Percentiles rank a stretch among this genome's conserved stretches.
These are phyloP conservation scores for Linnemannia zychae DNA, from an alignment of 192 early-diverging fungal species.

Conservation along the genomic window DNA sequence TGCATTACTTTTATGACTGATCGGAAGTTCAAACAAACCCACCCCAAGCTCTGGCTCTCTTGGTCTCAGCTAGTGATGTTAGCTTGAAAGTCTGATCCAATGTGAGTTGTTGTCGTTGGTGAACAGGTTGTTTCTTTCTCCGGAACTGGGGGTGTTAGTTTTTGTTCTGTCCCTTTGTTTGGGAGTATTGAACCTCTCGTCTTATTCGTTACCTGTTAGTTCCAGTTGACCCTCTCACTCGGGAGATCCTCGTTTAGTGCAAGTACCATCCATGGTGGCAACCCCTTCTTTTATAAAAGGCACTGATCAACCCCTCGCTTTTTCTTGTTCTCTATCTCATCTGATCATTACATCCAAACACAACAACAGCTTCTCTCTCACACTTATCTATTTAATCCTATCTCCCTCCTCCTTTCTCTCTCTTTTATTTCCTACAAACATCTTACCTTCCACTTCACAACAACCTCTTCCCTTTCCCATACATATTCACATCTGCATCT, in stretches of 20 bases:
- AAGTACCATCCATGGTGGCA: background rate
- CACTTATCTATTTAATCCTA: background rate
- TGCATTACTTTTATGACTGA: no score
- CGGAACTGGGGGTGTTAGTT: background rate
- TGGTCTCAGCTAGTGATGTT: background rate
- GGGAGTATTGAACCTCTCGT: no score
- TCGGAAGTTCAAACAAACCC: background rate
- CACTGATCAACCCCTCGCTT: background rate
- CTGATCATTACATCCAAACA: conserved; percentile 1
- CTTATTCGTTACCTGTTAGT: no score
- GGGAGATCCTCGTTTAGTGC: background rate
- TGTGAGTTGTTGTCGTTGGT: background rate
- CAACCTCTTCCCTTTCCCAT: background rate
- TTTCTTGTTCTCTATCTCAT: background rate
- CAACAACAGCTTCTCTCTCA: background rate
- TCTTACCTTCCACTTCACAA: background rate
- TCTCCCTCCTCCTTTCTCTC: background rate
- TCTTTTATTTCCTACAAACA: background rate
- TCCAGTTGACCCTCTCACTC: background rate
- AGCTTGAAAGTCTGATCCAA: background rate
- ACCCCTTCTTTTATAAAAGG: background rate
- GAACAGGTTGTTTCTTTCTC: background rate
- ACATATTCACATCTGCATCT: background rate
- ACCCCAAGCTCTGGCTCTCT: background rate
- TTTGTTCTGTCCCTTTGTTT: no score